phyloP scores from a whole-genome alignment of 495 filamentous ascomycete genomes.

The Penicillium nucicola region DNA sequence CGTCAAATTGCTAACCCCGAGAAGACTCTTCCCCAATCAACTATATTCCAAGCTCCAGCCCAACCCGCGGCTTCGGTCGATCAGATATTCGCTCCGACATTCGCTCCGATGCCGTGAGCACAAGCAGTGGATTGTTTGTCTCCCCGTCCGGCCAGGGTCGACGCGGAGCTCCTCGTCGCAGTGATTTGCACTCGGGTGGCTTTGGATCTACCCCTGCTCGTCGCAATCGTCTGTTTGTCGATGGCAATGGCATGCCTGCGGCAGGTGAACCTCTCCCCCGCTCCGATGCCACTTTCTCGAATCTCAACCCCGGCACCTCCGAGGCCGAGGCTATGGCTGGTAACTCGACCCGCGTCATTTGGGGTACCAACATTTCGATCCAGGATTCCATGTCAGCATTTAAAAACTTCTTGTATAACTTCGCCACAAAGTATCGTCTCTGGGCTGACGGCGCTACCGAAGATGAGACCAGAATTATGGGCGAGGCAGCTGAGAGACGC shows the following conservation, averaged over 20 bases:
- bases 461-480: constrained; percentile 63
- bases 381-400: constrained; percentile 81
- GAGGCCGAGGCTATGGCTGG: constrained; percentile 88
- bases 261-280: constrained; percentile 47
- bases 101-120: constrained; percentile 64
- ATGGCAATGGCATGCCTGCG: constrained; percentile 70
- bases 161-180: constrained; percentile 55
- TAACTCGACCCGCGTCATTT: constrained; percentile 76
- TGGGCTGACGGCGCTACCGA: constrained; percentile 80
- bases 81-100: constrained; percentile 49
- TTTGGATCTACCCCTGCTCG: constrained; percentile 62
- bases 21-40: constrained; percentile 87
- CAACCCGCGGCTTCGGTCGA: constrained; percentile 47
- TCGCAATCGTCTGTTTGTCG: constrained; percentile 72
- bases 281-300: constrained; percentile 87
- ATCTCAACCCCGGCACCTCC: constrained; percentile 81
- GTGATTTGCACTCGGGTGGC: constrained; percentile 78
- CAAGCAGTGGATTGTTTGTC: constrained; percentile 84
- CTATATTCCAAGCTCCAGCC: constrained; percentile 84
- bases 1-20: constrained; percentile 1
- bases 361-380: constrained; percentile 96
- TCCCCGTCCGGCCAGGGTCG: constrained; percentile 53
- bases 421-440: constrained; percentile 88
- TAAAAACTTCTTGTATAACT: constrained; percentile 88
- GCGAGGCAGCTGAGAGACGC: constrained; percentile 58